Conservation (phyloP, 768 basidiomycete species). For the Lentinula guzmanii region DNA sequence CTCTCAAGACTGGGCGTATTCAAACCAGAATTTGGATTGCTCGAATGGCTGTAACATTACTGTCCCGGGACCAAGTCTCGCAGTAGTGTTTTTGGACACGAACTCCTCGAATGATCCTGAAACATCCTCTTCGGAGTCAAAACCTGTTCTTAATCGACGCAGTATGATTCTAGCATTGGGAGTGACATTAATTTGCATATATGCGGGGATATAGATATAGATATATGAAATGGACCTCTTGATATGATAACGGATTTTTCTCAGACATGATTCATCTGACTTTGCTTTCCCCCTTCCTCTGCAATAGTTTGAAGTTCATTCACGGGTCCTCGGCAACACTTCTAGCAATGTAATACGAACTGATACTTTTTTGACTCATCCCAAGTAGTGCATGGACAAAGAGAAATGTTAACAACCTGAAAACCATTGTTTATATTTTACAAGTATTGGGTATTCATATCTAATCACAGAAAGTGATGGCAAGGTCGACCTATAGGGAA, state of each 20-base stretch:
- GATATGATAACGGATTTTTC: neutral
- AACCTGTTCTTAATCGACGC: neutral
- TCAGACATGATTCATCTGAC: too few relatives aligned
- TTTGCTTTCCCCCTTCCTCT: too few relatives aligned
- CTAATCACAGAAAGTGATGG: constrained; percentile 6
- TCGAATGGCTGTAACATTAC: constrained; percentile 37
- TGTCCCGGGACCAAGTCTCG: constrained; percentile 43
- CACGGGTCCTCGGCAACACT: too few relatives aligned
- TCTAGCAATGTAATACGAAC: too few relatives aligned
- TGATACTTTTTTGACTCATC: too few relatives aligned
- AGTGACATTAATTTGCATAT: neutral
- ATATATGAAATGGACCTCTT: neutral
- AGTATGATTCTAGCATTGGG: neutral
- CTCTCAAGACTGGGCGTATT: constrained; percentile 23
- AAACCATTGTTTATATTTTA: too few relatives aligned
- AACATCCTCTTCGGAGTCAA: neutral
- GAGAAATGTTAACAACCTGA: too few relatives aligned
- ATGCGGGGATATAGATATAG: neutral
- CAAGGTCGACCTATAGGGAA: neutral
- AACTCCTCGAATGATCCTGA: neutral
- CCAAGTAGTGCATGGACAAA: too few relatives aligned
- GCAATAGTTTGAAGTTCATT: too few relatives aligned
- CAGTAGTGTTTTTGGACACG: constrained; percentile 33
- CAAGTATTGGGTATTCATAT: too few relatives aligned
- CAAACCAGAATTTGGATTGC: constrained; percentile 33